phyloP scores from a whole-genome alignment of 2,329 filamentous ascomycete species.

The Nigrospora oryzae region DNA sequence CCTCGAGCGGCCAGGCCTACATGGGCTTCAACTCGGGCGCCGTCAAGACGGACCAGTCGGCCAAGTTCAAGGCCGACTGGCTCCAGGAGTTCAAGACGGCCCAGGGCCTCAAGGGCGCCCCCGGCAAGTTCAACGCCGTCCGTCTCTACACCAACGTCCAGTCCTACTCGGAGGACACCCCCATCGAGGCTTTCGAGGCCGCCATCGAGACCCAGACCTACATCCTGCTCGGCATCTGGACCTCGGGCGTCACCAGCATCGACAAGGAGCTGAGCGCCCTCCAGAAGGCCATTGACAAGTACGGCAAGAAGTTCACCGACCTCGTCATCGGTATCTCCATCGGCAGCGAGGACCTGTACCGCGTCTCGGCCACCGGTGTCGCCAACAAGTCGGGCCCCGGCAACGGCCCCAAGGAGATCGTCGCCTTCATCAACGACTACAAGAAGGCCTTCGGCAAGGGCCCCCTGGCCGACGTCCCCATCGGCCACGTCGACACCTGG shows the following conservation, averaged over 20 bases:
- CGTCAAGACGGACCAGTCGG: conserved; percentile 34
- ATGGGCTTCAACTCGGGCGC: conserved; percentile 46
- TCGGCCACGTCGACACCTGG: conserved; percentile 64
- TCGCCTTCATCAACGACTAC: conserved; percentile 59
- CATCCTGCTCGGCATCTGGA: conserved; percentile 59
- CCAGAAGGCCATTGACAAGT: conserved; percentile 42
- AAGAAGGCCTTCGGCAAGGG: conserved; percentile 44
- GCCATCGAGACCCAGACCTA: conserved; percentile 52
- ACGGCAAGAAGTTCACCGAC: conserved; percentile 42
- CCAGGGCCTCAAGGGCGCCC: conserved; percentile 32
- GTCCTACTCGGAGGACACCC: conserved; percentile 60
- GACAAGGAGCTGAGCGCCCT: conserved; percentile 53
- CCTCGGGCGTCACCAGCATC: conserved; percentile 45
- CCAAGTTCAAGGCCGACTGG: conserved; percentile 45
- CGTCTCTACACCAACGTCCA: conserved; percentile 63
- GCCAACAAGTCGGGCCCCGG: conserved; percentile 55
- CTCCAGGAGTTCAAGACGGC: conserved; percentile 34
- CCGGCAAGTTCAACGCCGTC: conserved; percentile 48
- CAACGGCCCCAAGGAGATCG: conserved; percentile 47
- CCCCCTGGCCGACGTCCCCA: conserved; percentile 35
- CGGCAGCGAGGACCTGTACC: conserved; percentile 61
- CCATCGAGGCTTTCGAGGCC: conserved; percentile 72
- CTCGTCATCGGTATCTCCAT: conserved; percentile 58
- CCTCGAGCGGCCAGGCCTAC: conserved; percentile 30
- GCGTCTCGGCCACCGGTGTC: conserved; percentile 50